Evolutionary conservation across 139 green algal genomes (phyloP).

Genomic region (Picochlorum sp.): DNA sequence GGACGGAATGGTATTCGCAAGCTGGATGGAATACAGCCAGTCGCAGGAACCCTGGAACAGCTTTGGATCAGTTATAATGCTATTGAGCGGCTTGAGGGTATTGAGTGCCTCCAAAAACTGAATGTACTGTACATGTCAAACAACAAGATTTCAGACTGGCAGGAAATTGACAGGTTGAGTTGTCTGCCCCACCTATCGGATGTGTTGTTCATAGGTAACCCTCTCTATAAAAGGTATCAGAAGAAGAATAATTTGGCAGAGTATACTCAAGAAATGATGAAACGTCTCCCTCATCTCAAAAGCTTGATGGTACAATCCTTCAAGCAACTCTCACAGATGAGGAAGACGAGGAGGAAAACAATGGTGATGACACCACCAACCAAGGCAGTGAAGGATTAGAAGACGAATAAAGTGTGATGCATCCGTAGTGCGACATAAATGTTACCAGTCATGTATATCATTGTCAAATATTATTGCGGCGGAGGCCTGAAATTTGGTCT

Average conservation of each 20-base stretch:
- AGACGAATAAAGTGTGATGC: too few species aligned
- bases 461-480: too few species aligned
- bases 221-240: slow-evolving; percentile 67
- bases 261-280: slow-evolving; percentile 70
- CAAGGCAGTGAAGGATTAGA: too few species aligned
- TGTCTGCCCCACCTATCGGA: slow-evolving; percentile 63
- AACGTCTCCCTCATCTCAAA: slow-evolving; percentile 60
- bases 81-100: slow-evolving; percentile 69
- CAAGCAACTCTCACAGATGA: slow-evolving; percentile 71
- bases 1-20: slow-evolving; percentile 91
- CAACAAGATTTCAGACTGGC: slow-evolving; percentile 76
- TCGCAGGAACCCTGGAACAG: slow-evolving; percentile 80
- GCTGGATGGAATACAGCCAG: slow-evolving; percentile 83
- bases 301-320: slow-evolving; percentile 82
- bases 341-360: slow-evolving; percentile 15
- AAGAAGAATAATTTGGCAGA: slow-evolving; percentile 48
- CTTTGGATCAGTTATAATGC: slow-evolving; percentile 93
- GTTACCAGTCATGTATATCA: too few species aligned
- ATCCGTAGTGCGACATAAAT: too few species aligned
- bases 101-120: slow-evolving; percentile 73
- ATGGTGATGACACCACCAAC: background rate
- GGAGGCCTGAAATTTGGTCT: background rate
- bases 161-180: slow-evolving; percentile 66
- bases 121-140: slow-evolving; percentile 79
- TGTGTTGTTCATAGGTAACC: slow-evolving; percentile 82